A percentile compares a stretch with the other conserved stretches of the same genome.
phyloP scores from a whole-genome alignment of 768 basidiomycete species.

The Pluteus cervinus region DNA sequence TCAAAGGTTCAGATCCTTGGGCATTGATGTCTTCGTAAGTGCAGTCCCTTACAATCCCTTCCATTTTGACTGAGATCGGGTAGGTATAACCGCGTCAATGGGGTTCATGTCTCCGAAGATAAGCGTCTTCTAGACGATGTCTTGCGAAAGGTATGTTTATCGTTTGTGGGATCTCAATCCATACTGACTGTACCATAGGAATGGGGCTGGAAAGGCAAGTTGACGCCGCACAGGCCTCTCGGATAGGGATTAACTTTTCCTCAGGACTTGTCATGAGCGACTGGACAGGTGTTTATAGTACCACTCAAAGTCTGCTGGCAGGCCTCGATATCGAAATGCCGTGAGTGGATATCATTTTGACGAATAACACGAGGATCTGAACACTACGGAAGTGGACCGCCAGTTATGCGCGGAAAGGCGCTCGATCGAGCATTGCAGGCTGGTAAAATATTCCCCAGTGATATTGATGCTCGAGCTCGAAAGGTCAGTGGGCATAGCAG shows the following conservation, averaged over 20 bases:
- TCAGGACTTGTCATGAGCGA: conserved; percentile 56
- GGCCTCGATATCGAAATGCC: conserved; percentile 65
- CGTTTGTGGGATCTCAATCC: not conserved
- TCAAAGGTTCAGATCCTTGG: conserved; percentile 49
- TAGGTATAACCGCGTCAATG: conserved; percentile 58
- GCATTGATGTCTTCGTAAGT: conserved; percentile 54
- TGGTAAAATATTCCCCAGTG: conserved; percentile 36
- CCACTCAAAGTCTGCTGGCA: conserved; percentile 47
- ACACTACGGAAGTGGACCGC: conserved; percentile 32
- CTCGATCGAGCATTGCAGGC: conserved; percentile 30
- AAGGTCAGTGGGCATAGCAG: conserved; percentile 18
- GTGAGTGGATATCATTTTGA: conserved; percentile 16
- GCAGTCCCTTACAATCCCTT: too few species aligned
- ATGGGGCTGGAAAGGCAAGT: conserved; percentile 53
- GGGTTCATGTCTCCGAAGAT: conserved; percentile 53
- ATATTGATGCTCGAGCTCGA: conserved; percentile 33
- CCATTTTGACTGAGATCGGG: not conserved
- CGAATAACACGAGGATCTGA: conserved; percentile 21
- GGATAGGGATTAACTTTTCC: too few species aligned
- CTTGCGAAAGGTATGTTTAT: conserved; percentile 33
- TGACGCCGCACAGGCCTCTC: not conserved
- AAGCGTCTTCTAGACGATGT: conserved; percentile 43
- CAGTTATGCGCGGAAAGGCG: conserved; percentile 42
- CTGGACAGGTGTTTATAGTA: conserved; percentile 47
- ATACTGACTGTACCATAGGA: conserved; percentile 27